Evolutionary conservation across 202 grass and related monocot species (phyloP).

Genomic region (Carex sylvatica): DNA sequence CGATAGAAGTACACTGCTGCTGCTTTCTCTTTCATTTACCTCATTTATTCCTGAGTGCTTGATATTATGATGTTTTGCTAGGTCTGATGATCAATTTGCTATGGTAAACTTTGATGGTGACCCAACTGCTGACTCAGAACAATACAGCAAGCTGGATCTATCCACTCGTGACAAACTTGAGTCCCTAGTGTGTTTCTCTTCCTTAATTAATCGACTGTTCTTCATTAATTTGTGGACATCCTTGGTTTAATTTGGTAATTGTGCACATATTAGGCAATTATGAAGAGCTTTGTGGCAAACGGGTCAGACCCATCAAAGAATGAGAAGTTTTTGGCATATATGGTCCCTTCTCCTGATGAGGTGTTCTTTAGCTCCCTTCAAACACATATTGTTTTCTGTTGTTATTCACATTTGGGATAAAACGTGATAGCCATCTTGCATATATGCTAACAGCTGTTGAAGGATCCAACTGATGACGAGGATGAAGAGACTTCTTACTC

Average conservation of each 20-base stretch:
- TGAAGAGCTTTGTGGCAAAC: slow-evolving; percentile 93
- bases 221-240: neutral
- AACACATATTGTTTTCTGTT: slow-evolving; percentile 24
- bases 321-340: slow-evolving; percentile 95
- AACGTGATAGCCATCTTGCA: slow-evolving; percentile 26
- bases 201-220: slow-evolving; percentile 10
- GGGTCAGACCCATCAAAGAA: slow-evolving; percentile 70
- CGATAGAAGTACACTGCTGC: neutral
- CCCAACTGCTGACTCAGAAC: slow-evolving; percentile 90
- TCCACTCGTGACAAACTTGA: slow-evolving; percentile 64
- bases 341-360: slow-evolving; percentile 79
- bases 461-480: slow-evolving; percentile 66
- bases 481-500: slow-evolving; percentile 76
- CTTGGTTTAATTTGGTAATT: slow-evolving; percentile 16
- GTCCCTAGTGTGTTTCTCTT: slow-evolving; percentile 53
- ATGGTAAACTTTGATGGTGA: slow-evolving; percentile 99
- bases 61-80: slow-evolving; percentile 27
- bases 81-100: slow-evolving; percentile 83
- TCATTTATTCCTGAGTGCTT: slow-evolving; percentile 13
- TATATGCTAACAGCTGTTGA: slow-evolving; percentile 54
- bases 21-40: slow-evolving; percentile 16
- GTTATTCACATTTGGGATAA: slow-evolving; percentile 7
- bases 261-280: slow-evolving; percentile 52
- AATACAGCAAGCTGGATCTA: slow-evolving; percentile 76
- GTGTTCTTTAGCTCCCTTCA: slow-evolving; percentile 34